Conservation (phyloP, 768 basidiomycete genomes). For the Leucosporidium scottii region DNA sequence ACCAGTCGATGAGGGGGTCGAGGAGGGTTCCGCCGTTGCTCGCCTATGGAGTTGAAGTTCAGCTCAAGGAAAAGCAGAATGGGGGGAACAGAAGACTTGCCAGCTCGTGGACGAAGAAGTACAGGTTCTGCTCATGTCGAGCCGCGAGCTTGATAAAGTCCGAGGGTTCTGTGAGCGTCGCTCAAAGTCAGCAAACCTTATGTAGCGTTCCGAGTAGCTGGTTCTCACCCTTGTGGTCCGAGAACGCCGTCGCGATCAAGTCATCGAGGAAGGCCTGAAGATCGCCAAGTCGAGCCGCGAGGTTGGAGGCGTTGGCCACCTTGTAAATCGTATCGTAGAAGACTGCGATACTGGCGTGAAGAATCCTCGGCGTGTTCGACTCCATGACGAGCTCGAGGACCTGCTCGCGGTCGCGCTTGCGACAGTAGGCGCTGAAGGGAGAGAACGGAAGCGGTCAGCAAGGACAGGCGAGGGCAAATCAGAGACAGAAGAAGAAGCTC, state of each 20-base stretch:
- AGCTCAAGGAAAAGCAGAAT: too few species aligned
- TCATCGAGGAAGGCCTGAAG: slow-evolving; percentile 30
- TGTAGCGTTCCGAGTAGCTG: too few species aligned
- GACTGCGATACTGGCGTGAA: slow-evolving; percentile 21
- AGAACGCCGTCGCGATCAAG: slow-evolving; percentile 2
- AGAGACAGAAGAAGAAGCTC: neutral
- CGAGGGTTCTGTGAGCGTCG: slow-evolving; percentile 5
- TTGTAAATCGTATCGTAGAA: slow-evolving; percentile 30
- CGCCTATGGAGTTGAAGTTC: neutral
- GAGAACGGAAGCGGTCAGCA: neutral
- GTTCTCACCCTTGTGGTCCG: slow-evolving; percentile 7
- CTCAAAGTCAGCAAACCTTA: neutral
- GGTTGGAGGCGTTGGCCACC: slow-evolving; percentile 25
- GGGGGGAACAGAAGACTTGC: neutral
- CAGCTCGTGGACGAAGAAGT: slow-evolving; percentile 30
- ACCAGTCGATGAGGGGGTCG: slow-evolving; percentile 24
- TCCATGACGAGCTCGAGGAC: slow-evolving; percentile 24
- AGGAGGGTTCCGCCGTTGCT: slow-evolving; percentile 11
- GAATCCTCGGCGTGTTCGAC: slow-evolving; percentile 14
- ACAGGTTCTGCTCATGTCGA: slow-evolving; percentile 28
- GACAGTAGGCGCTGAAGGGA: slow-evolving; percentile 23
- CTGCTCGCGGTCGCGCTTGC: slow-evolving; percentile 26
- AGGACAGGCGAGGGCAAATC: too few species aligned
- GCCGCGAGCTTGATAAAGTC: slow-evolving; percentile 26
- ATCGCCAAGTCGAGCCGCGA: slow-evolving; percentile 25